A percentile compares a stretch with the other conserved stretches of the same genome.
Conservation (phyloP, 192 early-diverging fungal genomes). For the Podila epicladia region DNA sequence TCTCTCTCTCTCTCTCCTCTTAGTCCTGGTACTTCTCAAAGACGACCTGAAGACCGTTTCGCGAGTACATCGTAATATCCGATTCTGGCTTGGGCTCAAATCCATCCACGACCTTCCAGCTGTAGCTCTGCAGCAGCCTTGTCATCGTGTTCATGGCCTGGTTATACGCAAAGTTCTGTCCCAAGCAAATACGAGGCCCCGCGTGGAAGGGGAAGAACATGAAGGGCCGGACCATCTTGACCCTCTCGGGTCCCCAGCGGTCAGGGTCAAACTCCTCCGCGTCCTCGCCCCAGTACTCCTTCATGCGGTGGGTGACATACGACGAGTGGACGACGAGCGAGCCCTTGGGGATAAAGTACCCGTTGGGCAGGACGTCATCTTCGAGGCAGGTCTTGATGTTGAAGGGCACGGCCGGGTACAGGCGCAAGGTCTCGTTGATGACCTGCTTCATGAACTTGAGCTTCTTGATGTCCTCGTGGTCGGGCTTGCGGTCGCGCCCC, state of each 20-base stretch:
- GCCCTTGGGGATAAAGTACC: conserved; percentile 55
- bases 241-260: conserved; percentile 56
- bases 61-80: conserved; percentile 51
- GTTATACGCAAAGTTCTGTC: conserved; percentile 53
- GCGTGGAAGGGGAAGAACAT: conserved; percentile 63
- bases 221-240: conserved; percentile 49
- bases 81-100: conserved; percentile 49
- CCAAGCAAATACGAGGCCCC: conserved; percentile 48
- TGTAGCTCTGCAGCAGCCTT: conserved; percentile 31
- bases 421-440: conserved; percentile 65
- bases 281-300: conserved; percentile 59
- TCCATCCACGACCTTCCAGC: conserved; percentile 38
- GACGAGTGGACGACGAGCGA: conserved; percentile 51
- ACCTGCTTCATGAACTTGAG: conserved; percentile 65
- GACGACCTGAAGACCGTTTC: conserved; percentile 46
- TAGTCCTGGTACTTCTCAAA: conserved; percentile 36
- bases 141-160: conserved; percentile 53
- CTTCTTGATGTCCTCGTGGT: conserved; percentile 60
- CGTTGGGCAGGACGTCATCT: conserved; percentile 52
- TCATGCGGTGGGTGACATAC: conserved; percentile 51
- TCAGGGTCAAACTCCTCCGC: conserved; percentile 59
- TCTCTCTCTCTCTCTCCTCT: neutral
- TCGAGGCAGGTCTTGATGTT: conserved; percentile 45
- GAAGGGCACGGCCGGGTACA: conserved; percentile 59
- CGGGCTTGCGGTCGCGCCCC: conserved; percentile 45